Percentiles rank a stretch among this genome's conserved stretches.
Evolutionary conservation across 1,284 basidiomycete species (phyloP).

Genomic region (Cutaneotrichosporon arboriforme): DNA sequence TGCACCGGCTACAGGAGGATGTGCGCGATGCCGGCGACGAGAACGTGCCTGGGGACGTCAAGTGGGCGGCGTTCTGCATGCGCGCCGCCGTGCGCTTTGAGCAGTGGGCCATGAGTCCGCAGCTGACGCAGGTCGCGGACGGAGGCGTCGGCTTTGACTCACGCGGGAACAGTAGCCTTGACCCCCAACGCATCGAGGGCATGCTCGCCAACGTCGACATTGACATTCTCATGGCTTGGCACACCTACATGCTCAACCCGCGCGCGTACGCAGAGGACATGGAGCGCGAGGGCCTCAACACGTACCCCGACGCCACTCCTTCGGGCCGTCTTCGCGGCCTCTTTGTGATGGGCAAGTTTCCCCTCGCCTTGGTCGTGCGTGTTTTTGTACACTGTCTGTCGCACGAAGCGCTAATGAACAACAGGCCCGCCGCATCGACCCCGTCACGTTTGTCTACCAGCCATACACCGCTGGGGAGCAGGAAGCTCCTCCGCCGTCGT

Average conservation of each 20-base stretch:
- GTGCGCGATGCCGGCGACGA: constrained; percentile 7
- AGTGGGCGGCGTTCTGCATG: constrained; percentile 20
- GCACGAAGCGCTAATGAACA: not conserved
- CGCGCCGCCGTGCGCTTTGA: constrained; percentile 14
- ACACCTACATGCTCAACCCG: constrained; percentile 38
- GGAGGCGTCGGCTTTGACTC: no score
- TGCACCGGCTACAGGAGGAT: constrained; percentile 18
- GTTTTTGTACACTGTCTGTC: no score
- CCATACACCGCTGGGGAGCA: not conserved
- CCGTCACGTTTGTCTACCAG: constrained; percentile 12
- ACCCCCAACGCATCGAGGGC: not conserved
- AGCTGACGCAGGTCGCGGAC: not conserved
- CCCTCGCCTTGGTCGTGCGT: constrained; percentile 17
- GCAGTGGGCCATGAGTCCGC: constrained; percentile 6
- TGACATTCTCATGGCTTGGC: constrained; percentile 36
- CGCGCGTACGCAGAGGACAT: constrained; percentile 22
- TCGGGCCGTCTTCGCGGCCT: constrained; percentile 6
- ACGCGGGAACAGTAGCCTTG: no score
- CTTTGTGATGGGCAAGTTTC: constrained; percentile 14
- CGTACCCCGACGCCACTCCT: no score
- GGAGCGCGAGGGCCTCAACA: not conserved
- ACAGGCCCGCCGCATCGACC: constrained; percentile 10
- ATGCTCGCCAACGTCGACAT: constrained; percentile 14
- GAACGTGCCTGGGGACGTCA: constrained; percentile 10
- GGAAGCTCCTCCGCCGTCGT: constrained; percentile 1